Base-by-base conservation (phyloP, 176 grass and related monocot species). In the Zoysia pacifica region DNA sequence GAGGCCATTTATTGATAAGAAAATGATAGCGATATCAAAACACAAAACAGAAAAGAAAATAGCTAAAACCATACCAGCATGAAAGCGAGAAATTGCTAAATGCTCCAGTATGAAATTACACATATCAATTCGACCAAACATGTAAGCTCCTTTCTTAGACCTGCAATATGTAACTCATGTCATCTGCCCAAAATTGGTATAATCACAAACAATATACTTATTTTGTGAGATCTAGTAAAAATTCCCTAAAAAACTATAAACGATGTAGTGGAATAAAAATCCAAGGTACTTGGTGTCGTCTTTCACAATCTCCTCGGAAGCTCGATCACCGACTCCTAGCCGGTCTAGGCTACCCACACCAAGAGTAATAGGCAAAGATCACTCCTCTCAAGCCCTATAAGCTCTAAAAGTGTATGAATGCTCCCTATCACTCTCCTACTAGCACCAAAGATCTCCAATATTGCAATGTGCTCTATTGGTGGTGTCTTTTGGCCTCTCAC, bases 81-180 rank as follows among this genome's bases (percentile, higher is more conserved):
- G 96, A 67, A 93, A 98, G 20, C 96, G 86, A 20, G 96, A 98
- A 42, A 98, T 86, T 7, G 84, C 93, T 16, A 79, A 86, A 91
- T 98, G 96, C 50, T 98, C 96, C 75, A 98, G 71, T 16, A 94
- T 38, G 76, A 98, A 98, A 89, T 98, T 92, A 12, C 92, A 98
- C 11, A 93, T 76, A 72, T 94, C 96, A 62, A 92, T 79, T 36
- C 92, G 84, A 66, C 96, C 96, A 82, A 98, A 98, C 92, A 98
- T 94, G 75, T 94, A 98, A 58, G 92, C 90, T 44, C 96, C 96
- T 88, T 98, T 94, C 67, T 89, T 77, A 53, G 88, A 93, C 88
- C 96, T 98, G 83, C 51, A 81, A 61, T 35, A 67, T 59, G 37
- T 13, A 67, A 89, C 3, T 8, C 62, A 12, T 59, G 53, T 54